A percentile compares a stretch with the other conserved stretches of the same genome.
phyloP scores from a whole-genome alignment of 140 eudicot species.

The Bidens hawaiensis region DNA sequence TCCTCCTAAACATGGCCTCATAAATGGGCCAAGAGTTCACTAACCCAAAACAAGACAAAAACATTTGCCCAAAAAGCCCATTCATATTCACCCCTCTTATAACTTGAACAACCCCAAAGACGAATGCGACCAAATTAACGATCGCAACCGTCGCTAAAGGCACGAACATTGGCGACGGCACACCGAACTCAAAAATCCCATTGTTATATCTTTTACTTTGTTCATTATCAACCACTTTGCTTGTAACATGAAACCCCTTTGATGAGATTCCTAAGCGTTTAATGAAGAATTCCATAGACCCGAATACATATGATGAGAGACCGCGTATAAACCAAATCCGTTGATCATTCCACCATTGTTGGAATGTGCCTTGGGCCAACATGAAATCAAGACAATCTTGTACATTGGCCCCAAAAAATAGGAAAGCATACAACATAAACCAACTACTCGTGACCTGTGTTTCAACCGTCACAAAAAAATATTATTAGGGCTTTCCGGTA shows the following conservation, averaged over 20 bases:
- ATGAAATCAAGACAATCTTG: constrained; percentile 60
- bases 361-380: constrained; percentile 37
- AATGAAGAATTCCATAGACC: constrained; percentile 34
- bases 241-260: constrained; percentile 56
- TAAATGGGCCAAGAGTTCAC: constrained; percentile 51
- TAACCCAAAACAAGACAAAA: constrained; percentile 45
- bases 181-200: constrained; percentile 56
- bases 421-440: constrained; percentile 41
- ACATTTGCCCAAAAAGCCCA: constrained; percentile 35
- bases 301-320: constrained; percentile 50
- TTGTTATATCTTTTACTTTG: constrained; percentile 54
- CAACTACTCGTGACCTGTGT: constrained; percentile 40
- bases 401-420: constrained; percentile 48
- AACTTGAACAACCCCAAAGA: constrained; percentile 19
- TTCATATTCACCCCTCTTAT: constrained; percentile 14
- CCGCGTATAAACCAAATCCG: constrained; percentile 61
- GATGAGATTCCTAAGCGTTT: constrained; percentile 44
- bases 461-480: not conserved
- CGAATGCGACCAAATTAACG: constrained; percentile 34
- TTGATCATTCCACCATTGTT: constrained; percentile 69
- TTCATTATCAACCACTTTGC: constrained; percentile 54
- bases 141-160: constrained; percentile 45
- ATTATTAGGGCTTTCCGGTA: not conserved
- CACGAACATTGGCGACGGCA: constrained; percentile 57
- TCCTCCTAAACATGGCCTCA: constrained; percentile 52